Base-by-base conservation (phyloP, 2,329 filamentous ascomycete genomes). In the Paradendryphiella salina region DNA sequence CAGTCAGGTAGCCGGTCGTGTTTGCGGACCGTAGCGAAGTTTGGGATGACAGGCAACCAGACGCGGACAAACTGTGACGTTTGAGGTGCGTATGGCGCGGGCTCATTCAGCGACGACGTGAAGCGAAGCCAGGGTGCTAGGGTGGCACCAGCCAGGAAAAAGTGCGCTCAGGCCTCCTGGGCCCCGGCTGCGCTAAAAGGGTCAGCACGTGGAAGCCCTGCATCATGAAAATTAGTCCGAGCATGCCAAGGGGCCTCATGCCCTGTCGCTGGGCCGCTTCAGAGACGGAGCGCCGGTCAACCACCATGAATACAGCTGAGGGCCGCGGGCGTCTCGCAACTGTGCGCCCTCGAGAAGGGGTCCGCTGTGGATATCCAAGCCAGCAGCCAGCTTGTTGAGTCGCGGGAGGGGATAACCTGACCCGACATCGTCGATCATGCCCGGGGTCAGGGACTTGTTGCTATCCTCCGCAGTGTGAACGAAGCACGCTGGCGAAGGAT, bases 131-230 rank as follows among this genome's bases (percentile, higher is more conserved):
- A 44, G 50, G 44, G 34, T 36, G 36, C 41, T 29, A 42, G 54
- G 51, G 45, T 52, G 41, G 42, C 44, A 45, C 55, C 37, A 50
- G 44, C 40, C 32, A 37, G 40, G 34, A 17, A 29, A 41, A 50
- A 42, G 31, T 41, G 36, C 29, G 40, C 14, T 34, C 35, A 44
- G 44, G 46, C 35, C 39, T 39, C 39, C 39, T 41, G 23, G 51
- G 29, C 42, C 46, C 48, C 41, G 44, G 41, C 38, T 14, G 28
- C 46, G 51, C 57, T 47, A 60, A 58, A 43, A 31, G 37, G 40
- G 53, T 46, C 51, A 55, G 59, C 63, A 66, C 63, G 63, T 66
- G 63, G 63, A 50, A 44, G 46, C 61, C 63, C 57, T 64, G 63
- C 50, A 47, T 54, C 23, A 10, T 43, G 38, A 32, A 44, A 51